Conservation (phyloP, 1,139 yeast genomes). For the Saccharomycopsis hybrid region DNA sequence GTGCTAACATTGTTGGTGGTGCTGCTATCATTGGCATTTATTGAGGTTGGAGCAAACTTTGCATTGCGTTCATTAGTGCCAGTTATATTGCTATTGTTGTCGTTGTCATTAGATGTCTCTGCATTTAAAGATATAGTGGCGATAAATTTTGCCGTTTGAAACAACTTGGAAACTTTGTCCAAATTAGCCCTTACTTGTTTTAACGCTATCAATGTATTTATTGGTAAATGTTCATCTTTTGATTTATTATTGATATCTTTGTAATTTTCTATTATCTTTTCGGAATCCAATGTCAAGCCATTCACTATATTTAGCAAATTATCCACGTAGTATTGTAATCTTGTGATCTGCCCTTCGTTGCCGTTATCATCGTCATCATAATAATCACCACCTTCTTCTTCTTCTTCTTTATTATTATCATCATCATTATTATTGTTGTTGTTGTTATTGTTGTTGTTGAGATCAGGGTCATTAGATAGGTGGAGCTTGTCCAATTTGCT, state of each 20-base stretch:
- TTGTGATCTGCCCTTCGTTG: constrained; percentile 12
- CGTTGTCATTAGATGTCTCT: not conserved
- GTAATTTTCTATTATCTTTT: constrained; percentile 1
- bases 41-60: constrained; percentile 12
- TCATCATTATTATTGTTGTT: constrained; percentile 1
- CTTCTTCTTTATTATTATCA: too few relatives aligned
- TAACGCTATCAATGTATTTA: constrained; percentile 10
- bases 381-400: too few relatives aligned
- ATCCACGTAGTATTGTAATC: constrained; percentile 18
- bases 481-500: too few relatives aligned
- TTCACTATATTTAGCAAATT: constrained; percentile 14
- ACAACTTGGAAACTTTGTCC: constrained; percentile 9
- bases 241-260: not conserved
- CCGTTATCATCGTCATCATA: constrained; percentile 10
- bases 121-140: constrained; percentile 12
- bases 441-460: not conserved
- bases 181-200: constrained; percentile 7
- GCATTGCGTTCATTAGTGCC: not conserved
- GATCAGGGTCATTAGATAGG: not conserved
- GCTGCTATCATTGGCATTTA: too few relatives aligned
- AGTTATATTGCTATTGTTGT: too few relatives aligned
- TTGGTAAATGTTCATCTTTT: constrained; percentile 8
- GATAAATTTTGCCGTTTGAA: constrained; percentile 20
- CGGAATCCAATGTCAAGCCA: constrained; percentile 5
- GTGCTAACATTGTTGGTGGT: too few relatives aligned